Conservation (phyloP, 768 basidiomycete species). For the Tricholoma furcatifolium region DNA sequence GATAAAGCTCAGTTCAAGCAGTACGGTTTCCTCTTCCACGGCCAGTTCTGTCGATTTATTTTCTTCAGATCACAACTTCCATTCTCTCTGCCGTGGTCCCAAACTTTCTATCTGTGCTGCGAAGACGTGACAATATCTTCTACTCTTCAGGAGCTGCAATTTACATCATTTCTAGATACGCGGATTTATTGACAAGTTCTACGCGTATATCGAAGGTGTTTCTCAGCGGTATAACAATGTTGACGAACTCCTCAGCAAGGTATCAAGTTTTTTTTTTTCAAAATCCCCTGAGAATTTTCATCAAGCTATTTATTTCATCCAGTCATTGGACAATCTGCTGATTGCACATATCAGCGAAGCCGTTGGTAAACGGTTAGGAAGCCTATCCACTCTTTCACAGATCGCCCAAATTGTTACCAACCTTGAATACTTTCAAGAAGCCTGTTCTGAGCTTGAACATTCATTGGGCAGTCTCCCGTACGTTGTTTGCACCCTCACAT, state of each 20-base stretch:
- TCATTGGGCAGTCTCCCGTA: conserved; percentile 83
- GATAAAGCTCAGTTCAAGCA: conserved; percentile 59
- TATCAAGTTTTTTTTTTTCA: conserved; percentile 27
- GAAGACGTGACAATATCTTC: conserved; percentile 59
- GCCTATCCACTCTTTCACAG: conserved; percentile 81
- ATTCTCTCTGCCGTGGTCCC: conserved; percentile 87
- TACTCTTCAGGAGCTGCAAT: neutral
- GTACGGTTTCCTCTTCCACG: conserved; percentile 37
- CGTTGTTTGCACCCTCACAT: conserved; percentile 9
- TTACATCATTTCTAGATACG: conserved; percentile 15
- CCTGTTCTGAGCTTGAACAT: conserved; percentile 81
- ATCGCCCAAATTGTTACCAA: conserved; percentile 93
- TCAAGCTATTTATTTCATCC: neutral
- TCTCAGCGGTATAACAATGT: conserved; percentile 89
- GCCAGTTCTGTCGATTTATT: neutral
- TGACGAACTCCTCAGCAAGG: conserved; percentile 88
- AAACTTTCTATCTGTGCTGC: conserved; percentile 93
- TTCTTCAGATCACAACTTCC: conserved; percentile 60
- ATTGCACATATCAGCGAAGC: conserved; percentile 73
- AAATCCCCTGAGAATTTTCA: neutral
- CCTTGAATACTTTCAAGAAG: conserved; percentile 85
- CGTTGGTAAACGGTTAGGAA: conserved; percentile 70
- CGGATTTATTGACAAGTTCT: conserved; percentile 88
- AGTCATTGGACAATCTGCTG: conserved; percentile 88
- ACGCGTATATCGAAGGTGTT: conserved; percentile 94